Percentiles rank a stretch among this genome's conserved stretches.
Conservation (phyloP, 768 basidiomycete genomes). For the Infundibulicybe gibba region DNA sequence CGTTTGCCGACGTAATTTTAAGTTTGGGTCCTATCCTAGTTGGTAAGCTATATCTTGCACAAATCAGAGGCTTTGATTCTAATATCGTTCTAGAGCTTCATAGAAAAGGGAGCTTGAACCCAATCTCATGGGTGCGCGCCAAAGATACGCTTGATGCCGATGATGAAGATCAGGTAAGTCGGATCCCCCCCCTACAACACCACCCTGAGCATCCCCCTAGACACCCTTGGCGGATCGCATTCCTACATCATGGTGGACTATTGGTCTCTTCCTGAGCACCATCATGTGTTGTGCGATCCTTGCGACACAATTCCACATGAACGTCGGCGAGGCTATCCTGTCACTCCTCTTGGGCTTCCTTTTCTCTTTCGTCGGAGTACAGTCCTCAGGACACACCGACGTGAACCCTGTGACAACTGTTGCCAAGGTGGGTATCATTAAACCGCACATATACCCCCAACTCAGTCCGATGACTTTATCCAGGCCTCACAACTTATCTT, state of each 20-base stretch:
- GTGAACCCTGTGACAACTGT: conserved; percentile 61
- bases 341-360: conserved; percentile 57
- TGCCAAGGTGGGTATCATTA: conserved; percentile 34
- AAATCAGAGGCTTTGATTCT: too few species aligned
- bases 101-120: conserved; percentile 14
- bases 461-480: not conserved
- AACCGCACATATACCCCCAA: not conserved
- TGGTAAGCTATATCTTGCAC: conserved; percentile 12
- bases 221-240: conserved; percentile 53
- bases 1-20: conserved; percentile 49
- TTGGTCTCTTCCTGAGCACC: conserved; percentile 42
- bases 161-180: conserved; percentile 39
- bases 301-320: conserved; percentile 50
- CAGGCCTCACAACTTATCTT: conserved; percentile 62
- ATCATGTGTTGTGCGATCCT: conserved; percentile 51
- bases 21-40: conserved; percentile 30
- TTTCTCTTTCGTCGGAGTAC: conserved; percentile 67
- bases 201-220: not conserved
- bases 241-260: conserved; percentile 51
- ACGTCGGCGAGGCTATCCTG: conserved; percentile 55
- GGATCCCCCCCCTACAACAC: not conserved
- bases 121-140: conserved; percentile 24
- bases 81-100: too few species aligned
- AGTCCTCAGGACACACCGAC: conserved; percentile 56
- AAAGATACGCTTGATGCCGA: conserved; percentile 27